A percentile compares a stretch with the other conserved stretches of the same genome.
These are phyloP conservation scores for Gloeophyllum trabeum DNA, from an alignment of 768 basidiomycete genomes.

Conservation along the genomic window DNA sequence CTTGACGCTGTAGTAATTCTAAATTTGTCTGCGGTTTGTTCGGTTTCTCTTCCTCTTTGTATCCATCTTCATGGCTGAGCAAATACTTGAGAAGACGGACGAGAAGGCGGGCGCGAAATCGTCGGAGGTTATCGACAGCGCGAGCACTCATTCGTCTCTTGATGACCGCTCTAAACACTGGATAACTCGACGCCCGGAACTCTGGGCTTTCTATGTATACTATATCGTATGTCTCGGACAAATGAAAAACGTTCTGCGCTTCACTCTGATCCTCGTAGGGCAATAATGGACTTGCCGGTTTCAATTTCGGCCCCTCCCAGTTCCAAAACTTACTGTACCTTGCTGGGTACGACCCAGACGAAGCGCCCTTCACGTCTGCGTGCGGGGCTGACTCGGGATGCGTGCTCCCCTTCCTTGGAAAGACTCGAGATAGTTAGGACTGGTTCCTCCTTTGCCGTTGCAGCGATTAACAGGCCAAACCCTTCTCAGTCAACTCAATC, in stretches of 20 bases:
- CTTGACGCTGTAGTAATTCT: too few relatives aligned
- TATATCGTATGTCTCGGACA: slow-evolving; percentile 26
- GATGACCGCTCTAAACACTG: slow-evolving; percentile 2
- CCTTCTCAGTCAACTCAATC: slow-evolving; percentile 56
- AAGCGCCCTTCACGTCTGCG: slow-evolving; percentile 37
- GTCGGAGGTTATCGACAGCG: too few relatives aligned
- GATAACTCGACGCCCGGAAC: slow-evolving; percentile 14
- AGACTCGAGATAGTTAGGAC: slow-evolving; percentile 43
- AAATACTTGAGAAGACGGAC: too few relatives aligned
- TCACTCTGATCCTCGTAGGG: slow-evolving; percentile 22
- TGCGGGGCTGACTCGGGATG: slow-evolving; percentile 41
- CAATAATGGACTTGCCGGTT: slow-evolving; percentile 58
- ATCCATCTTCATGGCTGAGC: too few relatives aligned
- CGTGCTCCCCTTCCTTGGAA: slow-evolving; percentile 56
- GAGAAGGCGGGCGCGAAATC: too few relatives aligned
- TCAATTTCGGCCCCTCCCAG: slow-evolving; percentile 66
- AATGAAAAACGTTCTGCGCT: background rate
- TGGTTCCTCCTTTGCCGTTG: background rate
- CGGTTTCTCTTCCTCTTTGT: too few relatives aligned
- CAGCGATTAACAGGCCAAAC: background rate
- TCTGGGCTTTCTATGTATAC: slow-evolving; percentile 53
- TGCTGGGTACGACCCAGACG: slow-evolving; percentile 61
- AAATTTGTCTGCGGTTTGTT: too few relatives aligned
- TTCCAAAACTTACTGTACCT: slow-evolving; percentile 66
- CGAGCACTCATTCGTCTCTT: background rate